Percentiles rank a stretch among this genome's conserved stretches.
Evolutionary conservation across 768 basidiomycete genomes (phyloP).

Genomic region (Suillus clintonianus): DNA sequence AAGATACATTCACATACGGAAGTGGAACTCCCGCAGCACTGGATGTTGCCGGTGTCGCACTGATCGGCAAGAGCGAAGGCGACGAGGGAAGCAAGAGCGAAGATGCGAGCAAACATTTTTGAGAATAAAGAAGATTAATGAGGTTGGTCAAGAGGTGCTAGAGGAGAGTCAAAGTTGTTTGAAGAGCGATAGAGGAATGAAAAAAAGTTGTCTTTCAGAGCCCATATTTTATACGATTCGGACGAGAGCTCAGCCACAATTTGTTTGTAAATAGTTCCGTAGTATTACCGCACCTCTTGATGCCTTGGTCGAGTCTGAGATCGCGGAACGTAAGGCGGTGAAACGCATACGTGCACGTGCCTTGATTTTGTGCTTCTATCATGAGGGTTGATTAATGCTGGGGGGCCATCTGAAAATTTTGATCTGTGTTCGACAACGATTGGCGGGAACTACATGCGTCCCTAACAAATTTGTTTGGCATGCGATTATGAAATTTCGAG

Average conservation of each 20-base stretch:
- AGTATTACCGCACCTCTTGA: neutral
- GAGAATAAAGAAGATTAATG: neutral
- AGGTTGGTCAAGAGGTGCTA: neutral
- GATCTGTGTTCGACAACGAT: neutral
- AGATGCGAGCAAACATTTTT: slow-evolving; percentile 6
- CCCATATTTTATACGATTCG: neutral
- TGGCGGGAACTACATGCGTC: neutral
- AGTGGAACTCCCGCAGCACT: neutral
- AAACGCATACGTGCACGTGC: neutral
- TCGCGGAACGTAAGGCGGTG: neutral
- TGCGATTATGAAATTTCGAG: neutral
- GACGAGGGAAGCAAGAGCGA: slow-evolving; percentile 7
- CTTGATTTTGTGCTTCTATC: neutral
- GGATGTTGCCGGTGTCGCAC: slow-evolving; percentile 4
- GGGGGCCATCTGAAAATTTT: neutral
- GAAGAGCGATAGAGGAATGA: neutral
- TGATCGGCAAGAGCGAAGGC: slow-evolving; percentile 3
- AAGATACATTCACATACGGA: neutral
- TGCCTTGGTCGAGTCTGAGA: neutral
- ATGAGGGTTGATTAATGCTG: neutral
- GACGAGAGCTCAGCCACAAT: neutral
- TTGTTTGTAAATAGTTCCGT: neutral
- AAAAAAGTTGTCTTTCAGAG: neutral
- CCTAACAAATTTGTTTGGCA: neutral
- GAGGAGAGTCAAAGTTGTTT: neutral